phyloP scores from a whole-genome alignment of 176 grass and related monocot genomes.

The Echinochloa phyllopogon region DNA sequence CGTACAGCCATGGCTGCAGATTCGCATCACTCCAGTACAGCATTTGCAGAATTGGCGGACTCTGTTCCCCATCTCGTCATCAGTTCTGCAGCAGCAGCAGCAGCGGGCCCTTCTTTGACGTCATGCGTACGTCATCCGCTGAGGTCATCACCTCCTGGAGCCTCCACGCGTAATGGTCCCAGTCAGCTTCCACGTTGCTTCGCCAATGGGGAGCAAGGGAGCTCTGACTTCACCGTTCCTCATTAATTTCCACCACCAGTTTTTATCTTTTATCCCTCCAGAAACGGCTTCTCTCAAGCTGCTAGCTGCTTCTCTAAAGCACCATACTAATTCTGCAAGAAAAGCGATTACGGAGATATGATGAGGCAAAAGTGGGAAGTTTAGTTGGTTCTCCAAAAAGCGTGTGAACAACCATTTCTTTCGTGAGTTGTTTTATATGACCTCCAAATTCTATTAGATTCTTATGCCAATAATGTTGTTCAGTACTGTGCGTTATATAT shows the following conservation, averaged over 20 bases:
- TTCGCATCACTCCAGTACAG: no score
- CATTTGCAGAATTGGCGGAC: no score
- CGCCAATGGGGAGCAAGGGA: not conserved
- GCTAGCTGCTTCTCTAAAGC: not conserved
- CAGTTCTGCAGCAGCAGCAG: no score
- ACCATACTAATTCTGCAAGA: not conserved
- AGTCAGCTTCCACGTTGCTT: not conserved
- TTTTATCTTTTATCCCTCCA: not conserved
- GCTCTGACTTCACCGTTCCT: not conserved
- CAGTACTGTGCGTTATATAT: not conserved
- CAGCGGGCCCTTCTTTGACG: no score
- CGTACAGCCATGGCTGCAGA: no score
- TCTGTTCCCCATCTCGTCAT: no score
- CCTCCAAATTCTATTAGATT: not conserved
- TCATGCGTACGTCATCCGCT: not conserved
- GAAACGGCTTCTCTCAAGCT: not conserved
- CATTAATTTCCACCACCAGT: not conserved
- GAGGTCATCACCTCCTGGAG: not conserved
- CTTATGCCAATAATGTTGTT: not conserved
- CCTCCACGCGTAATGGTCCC: not conserved
- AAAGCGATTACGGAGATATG: not conserved
- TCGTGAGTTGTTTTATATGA: not conserved
- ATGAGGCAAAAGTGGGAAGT: not conserved
- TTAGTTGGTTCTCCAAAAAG: not conserved
- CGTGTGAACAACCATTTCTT: not conserved